A percentile compares a stretch with the other conserved stretches of the same genome.
Conservation (phyloP, 225 moss, liverwort and hornwort genomes). For the Pseudisothecium myosuroides region DNA sequence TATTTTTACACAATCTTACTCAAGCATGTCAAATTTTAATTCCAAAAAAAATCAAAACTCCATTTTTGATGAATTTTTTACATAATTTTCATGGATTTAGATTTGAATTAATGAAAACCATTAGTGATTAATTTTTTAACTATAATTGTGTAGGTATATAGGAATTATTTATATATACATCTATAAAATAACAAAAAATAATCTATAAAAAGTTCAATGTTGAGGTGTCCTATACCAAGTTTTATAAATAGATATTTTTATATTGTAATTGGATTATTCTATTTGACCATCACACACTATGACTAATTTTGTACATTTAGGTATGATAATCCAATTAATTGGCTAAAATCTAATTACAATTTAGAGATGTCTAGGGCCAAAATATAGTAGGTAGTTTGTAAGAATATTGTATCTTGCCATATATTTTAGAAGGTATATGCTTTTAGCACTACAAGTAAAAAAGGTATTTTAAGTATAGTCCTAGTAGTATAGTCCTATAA, state of each 20-base stretch:
- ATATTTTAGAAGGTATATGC: background rate
- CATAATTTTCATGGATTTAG: background rate
- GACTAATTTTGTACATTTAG: background rate
- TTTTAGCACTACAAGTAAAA: no score
- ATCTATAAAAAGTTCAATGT: background rate
- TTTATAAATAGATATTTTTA: background rate
- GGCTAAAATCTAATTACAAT: background rate
- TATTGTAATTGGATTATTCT: background rate
- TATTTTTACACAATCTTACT: background rate
- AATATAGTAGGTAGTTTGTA: fast-evolving
- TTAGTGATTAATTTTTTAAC: background rate
- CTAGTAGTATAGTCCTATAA: no score
- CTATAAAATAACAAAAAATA: background rate
- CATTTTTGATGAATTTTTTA: background rate
- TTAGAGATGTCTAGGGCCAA: background rate
- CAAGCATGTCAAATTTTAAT: background rate
- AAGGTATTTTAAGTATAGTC: no score
- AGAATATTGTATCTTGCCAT: background rate
- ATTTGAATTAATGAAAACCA: background rate
- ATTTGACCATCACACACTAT: background rate
- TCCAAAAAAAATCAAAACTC: background rate
- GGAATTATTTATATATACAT: no score
- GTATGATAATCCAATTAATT: background rate
- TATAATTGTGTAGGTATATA: background rate
- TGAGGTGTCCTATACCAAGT: fast-evolving